Percentiles rank a stretch among this genome's conserved stretches.
Evolutionary conservation across 768 basidiomycete species (phyloP).

Genomic region (Sporobolomyces roseus): DNA sequence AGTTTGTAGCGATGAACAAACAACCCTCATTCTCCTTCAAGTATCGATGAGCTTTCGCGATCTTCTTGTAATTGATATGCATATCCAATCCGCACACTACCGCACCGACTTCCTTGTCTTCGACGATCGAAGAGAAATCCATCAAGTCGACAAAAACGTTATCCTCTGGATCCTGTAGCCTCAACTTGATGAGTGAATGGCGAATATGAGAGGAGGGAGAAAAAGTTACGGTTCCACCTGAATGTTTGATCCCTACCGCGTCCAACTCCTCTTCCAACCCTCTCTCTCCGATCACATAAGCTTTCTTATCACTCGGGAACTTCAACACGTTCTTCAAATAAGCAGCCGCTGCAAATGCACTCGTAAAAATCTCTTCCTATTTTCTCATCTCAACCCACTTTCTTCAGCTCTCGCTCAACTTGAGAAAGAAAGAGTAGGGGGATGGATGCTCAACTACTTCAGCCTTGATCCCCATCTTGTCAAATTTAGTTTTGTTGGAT

Average conservation of each 20-base stretch:
- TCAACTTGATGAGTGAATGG: slow-evolving; percentile 1
- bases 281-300: slow-evolving; percentile 87
- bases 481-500: slow-evolving; percentile 85
- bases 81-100: slow-evolving; percentile 92
- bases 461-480: slow-evolving; percentile 77
- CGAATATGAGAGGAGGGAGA: neutral
- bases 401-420: neutral
- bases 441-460: slow-evolving; percentile 63
- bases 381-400: neutral
- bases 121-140: slow-evolving; percentile 56
- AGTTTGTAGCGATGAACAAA: slow-evolving; percentile 71
- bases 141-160: slow-evolving; percentile 70
- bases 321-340: slow-evolving; percentile 85
- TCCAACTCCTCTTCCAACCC: slow-evolving; percentile 89
- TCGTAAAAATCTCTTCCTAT: slow-evolving; percentile 94
- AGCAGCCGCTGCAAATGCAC: slow-evolving; percentile 78
- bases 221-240: slow-evolving; percentile 75
- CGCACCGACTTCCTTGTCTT: slow-evolving; percentile 75
- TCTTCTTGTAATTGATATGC: slow-evolving; percentile 85
- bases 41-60: slow-evolving; percentile 87
- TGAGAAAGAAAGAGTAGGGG: neutral
- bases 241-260: slow-evolving; percentile 73
- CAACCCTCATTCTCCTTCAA: slow-evolving; percentile 62
- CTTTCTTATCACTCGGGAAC: slow-evolving; percentile 84
- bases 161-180: slow-evolving; percentile 71